A percentile compares a stretch with the other conserved stretches of the same genome.
phyloP scores from a whole-genome alignment of 129 eudicot species.

The Arctium lappa region DNA sequence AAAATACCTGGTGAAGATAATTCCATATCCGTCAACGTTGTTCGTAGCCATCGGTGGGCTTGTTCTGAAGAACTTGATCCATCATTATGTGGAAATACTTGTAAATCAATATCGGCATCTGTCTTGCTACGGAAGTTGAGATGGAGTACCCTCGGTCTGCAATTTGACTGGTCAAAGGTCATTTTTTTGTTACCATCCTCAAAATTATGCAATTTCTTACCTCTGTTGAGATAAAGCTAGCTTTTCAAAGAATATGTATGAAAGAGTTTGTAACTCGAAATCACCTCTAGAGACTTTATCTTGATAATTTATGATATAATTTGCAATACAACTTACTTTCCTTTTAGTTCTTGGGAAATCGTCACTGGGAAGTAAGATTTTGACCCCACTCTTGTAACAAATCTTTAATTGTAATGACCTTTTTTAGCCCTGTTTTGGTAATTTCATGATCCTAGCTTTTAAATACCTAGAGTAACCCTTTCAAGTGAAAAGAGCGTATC shows the following conservation, averaged over 20 bases:
- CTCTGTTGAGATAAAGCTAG: background rate
- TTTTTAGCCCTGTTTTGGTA: background rate
- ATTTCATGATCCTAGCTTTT: background rate
- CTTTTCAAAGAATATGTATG: too few species aligned
- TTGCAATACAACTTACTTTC: background rate
- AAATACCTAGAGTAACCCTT: background rate
- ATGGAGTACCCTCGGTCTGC: slow-evolving; percentile 97
- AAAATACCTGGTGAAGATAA: background rate
- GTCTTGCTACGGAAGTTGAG: slow-evolving; percentile 84
- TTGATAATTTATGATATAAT: background rate
- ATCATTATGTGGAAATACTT: slow-evolving; percentile 27
- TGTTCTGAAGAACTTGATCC: slow-evolving; percentile 34
- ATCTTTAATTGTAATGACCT: background rate
- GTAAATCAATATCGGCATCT: slow-evolving; percentile 59
- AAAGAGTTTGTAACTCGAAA: background rate
- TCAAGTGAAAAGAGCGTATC: background rate
- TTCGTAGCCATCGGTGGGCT: slow-evolving; percentile 47
- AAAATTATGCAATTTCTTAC: background rate
- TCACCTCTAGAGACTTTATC: background rate
- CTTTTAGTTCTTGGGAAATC: background rate
- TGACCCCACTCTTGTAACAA: background rate
- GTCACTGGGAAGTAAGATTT: background rate
- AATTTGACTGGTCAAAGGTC: slow-evolving; percentile 99
- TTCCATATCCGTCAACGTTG: slow-evolving; percentile 4
- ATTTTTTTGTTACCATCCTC: slow-evolving; percentile 20